Base-by-base conservation (phyloP, 208 protist genomes). In the Trypanosoma platydactyli region DNA sequence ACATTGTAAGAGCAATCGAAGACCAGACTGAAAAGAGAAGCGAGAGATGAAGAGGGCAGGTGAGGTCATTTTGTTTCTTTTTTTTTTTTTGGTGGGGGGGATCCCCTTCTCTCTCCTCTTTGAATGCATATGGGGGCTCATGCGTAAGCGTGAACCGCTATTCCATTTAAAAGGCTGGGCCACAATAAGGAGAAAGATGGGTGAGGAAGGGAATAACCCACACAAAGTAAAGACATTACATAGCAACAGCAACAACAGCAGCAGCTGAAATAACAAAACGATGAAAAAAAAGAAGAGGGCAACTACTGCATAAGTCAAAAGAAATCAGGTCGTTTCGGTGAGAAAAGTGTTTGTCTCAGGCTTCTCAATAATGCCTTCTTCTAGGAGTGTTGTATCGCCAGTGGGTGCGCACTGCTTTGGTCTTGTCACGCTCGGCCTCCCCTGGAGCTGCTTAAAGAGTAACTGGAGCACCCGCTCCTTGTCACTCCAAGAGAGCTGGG, bases 401-500 rank as follows among this genome's bases (percentile, higher is more conserved):
- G 52, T 58, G 0, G 46, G 22, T 30, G 20, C 38, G 25, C 45
- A 52, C 33, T 61, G 59, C 49, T 61, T 59, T 46, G 44, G 22
- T 16, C 64, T 75, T 53, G 40, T 15, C 9, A n/a, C 40, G 33
- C 35, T 65, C 2, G 22, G 24, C 44, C 29, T 46, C 7, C 64
- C 68, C 24, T 85, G 82, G 0, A 95, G 73, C 5, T 79, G 77
- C 64, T 90, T 86, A 53, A 95, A 95, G 1, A 97, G 82, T 20
- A 82, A 58, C 42, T 81, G 81, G 18, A 97, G 61, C 0, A 97
- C 90, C 0, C 91, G 84, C 75, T 97, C 93, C 79, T 96, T 97
- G 27, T 97, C 90, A 1, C 52, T 65, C 93, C 93, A 97, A 40
- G 73, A 77, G 13, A 97, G 65, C 20, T 89, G 67, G 3, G 68